Percentiles rank a stretch among this genome's conserved stretches.
Conservation (phyloP, 1,139 yeast genomes). For the Lodderomyces pseudojiufengensis region DNA sequence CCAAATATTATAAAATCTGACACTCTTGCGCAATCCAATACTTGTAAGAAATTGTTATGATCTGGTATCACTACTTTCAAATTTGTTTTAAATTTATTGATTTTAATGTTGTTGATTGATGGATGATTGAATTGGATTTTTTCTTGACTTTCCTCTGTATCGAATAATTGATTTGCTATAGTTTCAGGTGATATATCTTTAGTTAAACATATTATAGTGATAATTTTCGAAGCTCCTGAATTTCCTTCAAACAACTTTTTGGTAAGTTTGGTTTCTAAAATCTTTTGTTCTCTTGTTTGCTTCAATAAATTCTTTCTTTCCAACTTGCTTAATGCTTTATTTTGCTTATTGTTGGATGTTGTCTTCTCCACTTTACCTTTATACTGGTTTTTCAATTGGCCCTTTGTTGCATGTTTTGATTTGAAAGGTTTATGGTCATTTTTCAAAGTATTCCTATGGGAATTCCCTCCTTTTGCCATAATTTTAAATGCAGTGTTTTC, state of each 20-base stretch:
- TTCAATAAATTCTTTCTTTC: slow-evolving; percentile 78
- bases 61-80: slow-evolving; percentile 76
- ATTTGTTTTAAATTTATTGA: slow-evolving; percentile 69
- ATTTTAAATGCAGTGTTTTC: not conserved
- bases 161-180: slow-evolving; percentile 52
- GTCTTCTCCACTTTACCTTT: slow-evolving; percentile 87
- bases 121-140: slow-evolving; percentile 39
- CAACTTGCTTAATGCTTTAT: slow-evolving; percentile 52
- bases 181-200: slow-evolving; percentile 59
- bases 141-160: slow-evolving; percentile 23
- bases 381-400: slow-evolving; percentile 69
- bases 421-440: slow-evolving; percentile 87
- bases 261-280: slow-evolving; percentile 45
- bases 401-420: slow-evolving; percentile 87
- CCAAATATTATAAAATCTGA: slow-evolving; percentile 89
- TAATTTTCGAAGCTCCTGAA: slow-evolving; percentile 76
- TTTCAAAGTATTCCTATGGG: slow-evolving; percentile 80
- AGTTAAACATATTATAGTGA: slow-evolving; percentile 78
- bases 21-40: slow-evolving; percentile 82
- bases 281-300: slow-evolving; percentile 75
- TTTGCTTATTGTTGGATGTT: slow-evolving; percentile 22
- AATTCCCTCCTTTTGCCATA: slow-evolving; percentile 66
- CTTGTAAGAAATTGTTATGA: slow-evolving; percentile 57
- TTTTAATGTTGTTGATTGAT: slow-evolving; percentile 45
- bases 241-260: slow-evolving; percentile 77